phyloP scores from a whole-genome alignment of 495 filamentous ascomycete species.

The Penicillium cinerascens region DNA sequence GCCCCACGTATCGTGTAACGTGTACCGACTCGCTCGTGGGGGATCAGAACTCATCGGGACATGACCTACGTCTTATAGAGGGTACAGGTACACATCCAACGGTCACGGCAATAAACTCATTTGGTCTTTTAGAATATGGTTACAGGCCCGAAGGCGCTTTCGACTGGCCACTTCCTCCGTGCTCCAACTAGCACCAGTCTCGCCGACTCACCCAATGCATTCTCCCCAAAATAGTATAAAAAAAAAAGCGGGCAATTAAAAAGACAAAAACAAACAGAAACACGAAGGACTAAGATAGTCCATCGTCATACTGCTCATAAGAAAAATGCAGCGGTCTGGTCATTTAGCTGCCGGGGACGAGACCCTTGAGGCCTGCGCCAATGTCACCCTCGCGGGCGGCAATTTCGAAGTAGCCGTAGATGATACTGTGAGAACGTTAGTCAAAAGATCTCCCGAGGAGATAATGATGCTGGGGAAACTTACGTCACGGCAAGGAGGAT shows the following conservation, averaged over 20 bases:
- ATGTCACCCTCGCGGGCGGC: conserved; percentile 98
- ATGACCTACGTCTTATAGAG: no score
- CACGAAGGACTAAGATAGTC: conserved; percentile 18
- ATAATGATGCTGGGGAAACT: conserved; percentile 42
- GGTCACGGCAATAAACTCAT: conserved; percentile 8
- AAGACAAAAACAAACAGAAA: conserved; percentile 23
- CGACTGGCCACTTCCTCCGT: conserved; percentile 2
- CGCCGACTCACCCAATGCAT: conserved; percentile 16
- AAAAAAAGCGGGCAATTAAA: conserved; percentile 27
- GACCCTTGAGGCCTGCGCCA: conserved; percentile 78
- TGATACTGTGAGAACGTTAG: conserved; percentile 62
- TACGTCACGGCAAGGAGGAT: conserved; percentile 98
- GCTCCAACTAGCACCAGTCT: background rate
- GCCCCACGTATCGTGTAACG: no score
- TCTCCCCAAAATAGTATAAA: conserved; percentile 23
- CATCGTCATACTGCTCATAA: conserved; percentile 38
- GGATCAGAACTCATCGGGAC: no score
- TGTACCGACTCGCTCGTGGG: no score
- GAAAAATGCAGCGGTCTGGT: conserved; percentile 18
- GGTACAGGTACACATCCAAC: no score
- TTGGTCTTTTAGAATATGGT: conserved; percentile 30
- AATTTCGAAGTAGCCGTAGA: conserved; percentile 99
- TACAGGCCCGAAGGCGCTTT: conserved; percentile 23
- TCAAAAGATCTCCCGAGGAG: background rate
- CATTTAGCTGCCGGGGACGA: conserved; percentile 58